Conservation (phyloP, 2,329 filamentous ascomycete genomes). For the Teratosphaeria destructans region DNA sequence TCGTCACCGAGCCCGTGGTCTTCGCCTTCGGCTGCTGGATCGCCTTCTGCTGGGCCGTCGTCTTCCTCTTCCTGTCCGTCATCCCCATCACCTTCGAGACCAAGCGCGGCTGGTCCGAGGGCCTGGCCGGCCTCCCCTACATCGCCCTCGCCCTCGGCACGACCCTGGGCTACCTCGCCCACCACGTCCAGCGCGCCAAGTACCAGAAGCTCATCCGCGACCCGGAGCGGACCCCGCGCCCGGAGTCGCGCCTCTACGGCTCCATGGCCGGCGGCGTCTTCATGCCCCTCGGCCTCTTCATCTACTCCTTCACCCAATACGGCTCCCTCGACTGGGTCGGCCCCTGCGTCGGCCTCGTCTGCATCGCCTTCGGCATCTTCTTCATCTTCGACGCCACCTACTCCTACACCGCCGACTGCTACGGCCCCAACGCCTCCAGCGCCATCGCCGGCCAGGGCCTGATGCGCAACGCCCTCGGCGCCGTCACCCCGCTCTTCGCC, state of each 20-base stretch:
- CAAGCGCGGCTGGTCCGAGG: constrained; percentile 44
- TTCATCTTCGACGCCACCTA: constrained; percentile 41
- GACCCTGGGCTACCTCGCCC: constrained; percentile 37
- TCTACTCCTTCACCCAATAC: constrained; percentile 47
- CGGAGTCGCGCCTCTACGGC: constrained; percentile 40
- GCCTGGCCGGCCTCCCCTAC: constrained; percentile 40
- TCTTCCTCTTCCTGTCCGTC: constrained; percentile 44
- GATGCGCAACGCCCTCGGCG: constrained; percentile 44
- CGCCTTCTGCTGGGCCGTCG: constrained; percentile 43
- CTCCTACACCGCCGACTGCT: constrained; percentile 44
- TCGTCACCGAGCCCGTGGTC: constrained; percentile 40
- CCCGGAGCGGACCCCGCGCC: constrained; percentile 27
- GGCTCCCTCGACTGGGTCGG: constrained; percentile 39
- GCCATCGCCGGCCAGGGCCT: constrained; percentile 43
- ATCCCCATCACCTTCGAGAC: constrained; percentile 42
- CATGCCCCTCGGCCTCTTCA: constrained; percentile 41
- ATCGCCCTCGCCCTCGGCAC: constrained; percentile 41
- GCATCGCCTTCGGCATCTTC: constrained; percentile 44
- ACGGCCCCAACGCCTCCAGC: constrained; percentile 35
- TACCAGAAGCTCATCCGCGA: constrained; percentile 34
- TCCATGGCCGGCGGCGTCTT: constrained; percentile 38
- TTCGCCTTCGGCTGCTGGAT: constrained; percentile 44
- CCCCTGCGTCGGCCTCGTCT: constrained; percentile 38
- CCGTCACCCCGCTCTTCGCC: constrained; percentile 43
- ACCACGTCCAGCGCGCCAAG: constrained; percentile 43